Percentiles rank a stretch among this genome's conserved stretches.
phyloP scores from a whole-genome alignment of 495 filamentous ascomycete genomes.

The Delitschia confertaspora region DNA sequence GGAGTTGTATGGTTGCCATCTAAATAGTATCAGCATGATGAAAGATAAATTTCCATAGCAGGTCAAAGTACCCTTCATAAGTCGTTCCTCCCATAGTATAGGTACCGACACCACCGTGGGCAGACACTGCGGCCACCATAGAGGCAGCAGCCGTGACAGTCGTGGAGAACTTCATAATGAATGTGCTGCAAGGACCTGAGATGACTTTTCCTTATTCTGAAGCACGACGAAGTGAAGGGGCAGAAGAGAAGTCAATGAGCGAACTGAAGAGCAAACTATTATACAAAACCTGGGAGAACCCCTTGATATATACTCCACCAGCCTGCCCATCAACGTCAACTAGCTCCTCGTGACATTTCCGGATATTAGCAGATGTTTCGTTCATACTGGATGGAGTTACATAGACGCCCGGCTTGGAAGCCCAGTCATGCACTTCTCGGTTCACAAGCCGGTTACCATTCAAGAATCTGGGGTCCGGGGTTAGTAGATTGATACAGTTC shows the following conservation, averaged over 20 bases:
- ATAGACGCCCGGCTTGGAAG: not conserved
- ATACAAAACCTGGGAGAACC: constrained; percentile 6
- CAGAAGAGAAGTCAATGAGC: not conserved
- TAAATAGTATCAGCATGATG: constrained; percentile 5
- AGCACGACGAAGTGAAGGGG: constrained; percentile 8
- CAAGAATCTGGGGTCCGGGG: constrained; percentile 16
- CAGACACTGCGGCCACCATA: constrained; percentile 15
- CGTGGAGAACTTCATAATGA: constrained; percentile 17
- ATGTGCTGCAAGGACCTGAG: not conserved
- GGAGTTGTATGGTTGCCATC: constrained; percentile 26
- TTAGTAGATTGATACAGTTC: not conserved
- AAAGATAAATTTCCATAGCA: not conserved
- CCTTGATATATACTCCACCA: constrained; percentile 8
- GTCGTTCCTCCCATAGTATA: constrained; percentile 20
- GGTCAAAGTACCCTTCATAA: constrained; percentile 19
- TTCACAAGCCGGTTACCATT: constrained; percentile 5
- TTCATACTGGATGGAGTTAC: not conserved
- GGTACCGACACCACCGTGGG: constrained; percentile 25
- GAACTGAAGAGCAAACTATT: not conserved
- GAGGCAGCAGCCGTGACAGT: constrained; percentile 11
- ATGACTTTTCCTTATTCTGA: not conserved
- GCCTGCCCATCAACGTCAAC: constrained; percentile 1
- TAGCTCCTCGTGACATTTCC: constrained; percentile 10
- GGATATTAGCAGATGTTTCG: constrained; percentile 16
- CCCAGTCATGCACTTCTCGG: not conserved